A percentile compares a stretch with the other conserved stretches of the same genome.
Conservation (phyloP, 1,139 yeast genomes). For the Arxiozyma heterogenica region DNA sequence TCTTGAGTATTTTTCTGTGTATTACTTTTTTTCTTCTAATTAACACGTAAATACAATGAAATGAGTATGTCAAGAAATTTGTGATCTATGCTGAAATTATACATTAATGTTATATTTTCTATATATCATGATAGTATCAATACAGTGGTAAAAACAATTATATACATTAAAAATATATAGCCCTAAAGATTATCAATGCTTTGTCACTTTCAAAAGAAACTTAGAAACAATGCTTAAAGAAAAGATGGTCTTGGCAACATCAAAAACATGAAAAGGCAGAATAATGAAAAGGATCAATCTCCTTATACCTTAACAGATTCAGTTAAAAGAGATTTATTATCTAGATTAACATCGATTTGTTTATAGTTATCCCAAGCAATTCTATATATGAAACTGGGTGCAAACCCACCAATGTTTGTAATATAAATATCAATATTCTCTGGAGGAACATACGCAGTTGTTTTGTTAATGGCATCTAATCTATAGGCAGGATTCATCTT, state of each 20-base stretch:
- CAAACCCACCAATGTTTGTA: constrained; percentile 91
- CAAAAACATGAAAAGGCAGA: no score
- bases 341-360: constrained; percentile 64
- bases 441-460: constrained; percentile 86
- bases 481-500: constrained; percentile 33
- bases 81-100: neutral
- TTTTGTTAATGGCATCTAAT: constrained; percentile 84
- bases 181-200: no score
- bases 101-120: neutral
- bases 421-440: constrained; percentile 90
- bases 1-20: no score
- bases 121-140: neutral
- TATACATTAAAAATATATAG: neutral
- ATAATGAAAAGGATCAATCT: neutral
- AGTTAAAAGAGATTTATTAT: constrained; percentile 9
- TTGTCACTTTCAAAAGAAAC: neutral
- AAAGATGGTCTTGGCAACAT: no score
- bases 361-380: constrained; percentile 90
- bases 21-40: neutral
- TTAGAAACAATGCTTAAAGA: neutral
- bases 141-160: neutral
- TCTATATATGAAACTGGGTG: constrained; percentile 93
- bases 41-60: no score
- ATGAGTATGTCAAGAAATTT: no score
- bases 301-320: neutral